Conservation (phyloP, 2,329 filamentous ascomycete species). For the Aspergillus pseudoterreus region DNA sequence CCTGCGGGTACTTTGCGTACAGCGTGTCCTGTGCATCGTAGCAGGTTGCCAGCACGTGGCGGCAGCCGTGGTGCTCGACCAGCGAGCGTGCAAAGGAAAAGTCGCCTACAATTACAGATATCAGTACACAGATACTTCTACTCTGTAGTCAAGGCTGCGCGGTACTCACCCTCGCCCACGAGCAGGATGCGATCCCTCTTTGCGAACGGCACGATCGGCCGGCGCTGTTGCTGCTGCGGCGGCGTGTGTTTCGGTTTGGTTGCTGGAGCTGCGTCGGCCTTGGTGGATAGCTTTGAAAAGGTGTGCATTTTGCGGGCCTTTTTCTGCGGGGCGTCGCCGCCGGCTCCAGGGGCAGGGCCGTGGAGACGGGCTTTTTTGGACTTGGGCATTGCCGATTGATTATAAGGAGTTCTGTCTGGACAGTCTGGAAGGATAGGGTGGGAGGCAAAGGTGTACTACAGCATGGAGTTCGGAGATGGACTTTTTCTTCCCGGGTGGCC, state of each 20-base stretch:
- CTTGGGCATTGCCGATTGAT: constrained; percentile 19
- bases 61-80: constrained; percentile 39
- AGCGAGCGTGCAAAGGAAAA: constrained; percentile 48
- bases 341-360: background rate
- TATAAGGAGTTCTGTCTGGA: too few species aligned
- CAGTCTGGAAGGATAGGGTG: background rate
- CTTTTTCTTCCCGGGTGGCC: background rate
- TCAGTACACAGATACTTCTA: background rate
- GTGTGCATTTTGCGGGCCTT: constrained; percentile 26
- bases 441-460: too few species aligned
- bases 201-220: constrained; percentile 39
- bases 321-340: constrained; percentile 2
- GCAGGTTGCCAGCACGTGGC: constrained; percentile 40
- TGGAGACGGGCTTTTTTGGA: constrained; percentile 17
- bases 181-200: constrained; percentile 41
- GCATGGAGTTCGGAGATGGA: too few species aligned
- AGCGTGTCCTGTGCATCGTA: constrained; percentile 50
- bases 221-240: constrained; percentile 21
- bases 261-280: background rate
- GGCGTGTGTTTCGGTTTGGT: constrained; percentile 9
- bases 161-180: constrained; percentile 42
- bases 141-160: background rate
- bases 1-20: constrained; percentile 70
- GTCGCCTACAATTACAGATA: constrained; percentile 34
- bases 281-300: constrained; percentile 24